Evolutionary conservation across 2,329 filamentous ascomycete genomes (phyloP).

Genomic region (Drechslerella coelobrocha): DNA sequence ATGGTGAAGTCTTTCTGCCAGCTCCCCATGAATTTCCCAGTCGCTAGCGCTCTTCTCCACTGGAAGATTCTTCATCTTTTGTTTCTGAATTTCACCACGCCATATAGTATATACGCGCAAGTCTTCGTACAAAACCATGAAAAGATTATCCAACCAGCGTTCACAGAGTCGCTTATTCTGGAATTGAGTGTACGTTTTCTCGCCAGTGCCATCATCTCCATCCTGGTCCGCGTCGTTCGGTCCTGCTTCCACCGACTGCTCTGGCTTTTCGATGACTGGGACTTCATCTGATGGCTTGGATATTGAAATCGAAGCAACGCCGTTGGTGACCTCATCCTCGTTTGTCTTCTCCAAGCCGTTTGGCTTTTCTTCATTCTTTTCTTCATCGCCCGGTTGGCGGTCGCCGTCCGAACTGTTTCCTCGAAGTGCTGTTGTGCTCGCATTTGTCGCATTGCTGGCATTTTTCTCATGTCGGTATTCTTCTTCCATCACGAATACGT

Average conservation of each 20-base stretch:
- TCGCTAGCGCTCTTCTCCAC: conserved; percentile 97
- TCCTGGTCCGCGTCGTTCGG: conserved; percentile 67
- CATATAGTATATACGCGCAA: conserved; percentile 98
- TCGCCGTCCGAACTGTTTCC: conserved; percentile 58
- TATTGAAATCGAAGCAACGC: conserved; percentile 55
- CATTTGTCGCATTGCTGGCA: conserved; percentile 62
- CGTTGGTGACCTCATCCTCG: conserved; percentile 56
- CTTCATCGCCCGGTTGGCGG: conserved; percentile 55
- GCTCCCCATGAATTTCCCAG: conserved; percentile 94
- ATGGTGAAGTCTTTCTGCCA: conserved; percentile 92
- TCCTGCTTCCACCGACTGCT: conserved; percentile 77
- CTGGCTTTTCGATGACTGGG: conserved; percentile 74
- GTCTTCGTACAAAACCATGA: conserved; percentile 97
- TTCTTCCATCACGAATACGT: conserved; percentile 99
- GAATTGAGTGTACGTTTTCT: conserved; percentile 80
- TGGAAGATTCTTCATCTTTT: conserved; percentile 86
- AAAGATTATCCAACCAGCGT: conserved; percentile 96
- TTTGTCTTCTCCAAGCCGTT: conserved; percentile 49
- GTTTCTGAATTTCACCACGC: conserved; percentile 97
- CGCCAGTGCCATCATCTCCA: conserved; percentile 60
- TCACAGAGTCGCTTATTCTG: conserved; percentile 98
- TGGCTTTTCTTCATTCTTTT: conserved; percentile 27
- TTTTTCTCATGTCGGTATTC: conserved; percentile 92
- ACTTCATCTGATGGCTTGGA: conserved; percentile 53
- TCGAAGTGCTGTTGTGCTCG: conserved; percentile 58